Conservation (phyloP, 345 rosid species). For the Pugionium cornutum region DNA sequence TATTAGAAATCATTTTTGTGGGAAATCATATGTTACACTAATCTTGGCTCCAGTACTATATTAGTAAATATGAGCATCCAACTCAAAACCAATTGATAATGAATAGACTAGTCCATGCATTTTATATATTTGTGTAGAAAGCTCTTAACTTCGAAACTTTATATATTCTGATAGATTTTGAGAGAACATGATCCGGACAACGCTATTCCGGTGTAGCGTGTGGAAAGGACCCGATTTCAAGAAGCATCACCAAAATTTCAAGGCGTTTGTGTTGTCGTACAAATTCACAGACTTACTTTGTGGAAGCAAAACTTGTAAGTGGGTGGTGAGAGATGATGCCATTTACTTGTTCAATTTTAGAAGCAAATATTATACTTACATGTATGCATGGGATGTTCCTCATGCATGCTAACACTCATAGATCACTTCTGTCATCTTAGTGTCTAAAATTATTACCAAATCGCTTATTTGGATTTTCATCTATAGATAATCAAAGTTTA, state of each 20-base stretch:
- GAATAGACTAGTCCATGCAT: too few relatives aligned
- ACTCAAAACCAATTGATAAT: too few relatives aligned
- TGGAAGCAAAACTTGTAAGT: neutral
- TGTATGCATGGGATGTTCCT: neutral
- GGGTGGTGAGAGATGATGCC: neutral
- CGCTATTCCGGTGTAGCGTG: neutral
- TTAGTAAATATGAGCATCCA: too few relatives aligned
- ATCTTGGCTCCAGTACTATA: too few relatives aligned
- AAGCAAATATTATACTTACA: neutral
- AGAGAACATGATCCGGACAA: neutral
- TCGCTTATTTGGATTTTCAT: neutral
- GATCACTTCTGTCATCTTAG: neutral
- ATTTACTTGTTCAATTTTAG: neutral
- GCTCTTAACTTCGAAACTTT: too few relatives aligned
- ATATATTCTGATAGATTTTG: too few relatives aligned
- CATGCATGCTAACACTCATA: neutral
- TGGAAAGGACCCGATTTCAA: neutral
- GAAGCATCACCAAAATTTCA: neutral
- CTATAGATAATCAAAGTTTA: too few relatives aligned
- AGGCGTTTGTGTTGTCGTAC: neutral
- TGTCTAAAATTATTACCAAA: neutral
- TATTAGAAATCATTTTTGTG: too few relatives aligned
- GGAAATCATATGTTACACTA: too few relatives aligned
- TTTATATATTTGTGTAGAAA: too few relatives aligned
- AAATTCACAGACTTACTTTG: neutral